Base-by-base conservation (phyloP, 768 basidiomycete species). In the Dacryopinax spathularia region DNA sequence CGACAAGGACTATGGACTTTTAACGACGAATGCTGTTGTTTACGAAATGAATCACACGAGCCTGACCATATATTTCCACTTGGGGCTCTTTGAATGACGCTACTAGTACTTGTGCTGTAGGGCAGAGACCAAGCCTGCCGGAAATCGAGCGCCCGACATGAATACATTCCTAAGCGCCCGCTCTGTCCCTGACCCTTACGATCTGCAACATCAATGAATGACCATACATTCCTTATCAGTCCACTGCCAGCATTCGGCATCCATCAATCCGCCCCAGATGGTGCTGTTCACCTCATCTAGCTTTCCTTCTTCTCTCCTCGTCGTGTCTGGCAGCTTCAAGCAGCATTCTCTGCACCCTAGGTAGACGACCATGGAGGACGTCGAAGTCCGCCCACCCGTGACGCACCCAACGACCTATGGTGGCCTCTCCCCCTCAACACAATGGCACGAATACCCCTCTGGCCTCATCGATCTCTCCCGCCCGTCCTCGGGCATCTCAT, bases 371-470 rank as follows among this genome's bases (percentile, higher is more conserved):
- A 15, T 15, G 18, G 39, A 6, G 39, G 22, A 18, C 18, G 39
- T 6, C 39, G 18, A 6, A 18, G 39, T 41, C 7, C 39, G 39
- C 7, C 39, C 39, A 15, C 5, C 6, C 5, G 39, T 41, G 7
- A 5, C 18, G 7, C 5, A 41, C 7, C 39, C 39, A 22, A 41
- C 39, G 39, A 18, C 18, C 7, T 41, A 41, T 22, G 39, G 39
- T 22, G 39, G 39, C 39, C 39, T 7, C 7, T 6, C 39, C 39
- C 39, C 39, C 5, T 22, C 16, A 15, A 18, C 5, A 22, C 39
- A 41, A 22, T 86, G 85, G 86, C 81, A 84, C 29, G 85, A 87
- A 71, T 86, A 85, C 69, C 83, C 84, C 13, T 77, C 78, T 9
- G 84, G 85, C 0, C 77, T 86, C 33, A 72, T 87, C 25, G 84